A percentile compares a stretch with the other conserved stretches of the same genome.
Conservation (phyloP, 495 filamentous ascomycete species). For the Elaphomyces granulatus region DNA sequence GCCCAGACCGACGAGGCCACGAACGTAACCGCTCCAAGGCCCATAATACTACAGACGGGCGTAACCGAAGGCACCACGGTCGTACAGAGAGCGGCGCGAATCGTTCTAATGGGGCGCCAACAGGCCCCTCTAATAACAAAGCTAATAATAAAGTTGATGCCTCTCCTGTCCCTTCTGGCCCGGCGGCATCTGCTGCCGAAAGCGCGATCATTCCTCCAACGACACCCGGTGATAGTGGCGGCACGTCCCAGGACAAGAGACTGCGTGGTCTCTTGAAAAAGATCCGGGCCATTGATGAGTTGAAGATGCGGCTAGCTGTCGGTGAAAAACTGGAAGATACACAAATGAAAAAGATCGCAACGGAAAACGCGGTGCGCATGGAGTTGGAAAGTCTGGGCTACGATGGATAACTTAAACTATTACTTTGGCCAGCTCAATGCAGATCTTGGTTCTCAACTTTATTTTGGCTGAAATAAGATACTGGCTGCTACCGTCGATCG, state of each 20-base stretch:
- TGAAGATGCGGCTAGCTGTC: slow-evolving; percentile 86
- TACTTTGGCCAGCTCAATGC: neutral
- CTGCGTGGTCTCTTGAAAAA: slow-evolving; percentile 86
- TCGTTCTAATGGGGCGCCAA: slow-evolving; percentile 12
- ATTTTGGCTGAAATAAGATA: no score
- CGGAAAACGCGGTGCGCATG: slow-evolving; percentile 64
- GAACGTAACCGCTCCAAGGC: slow-evolving; percentile 45
- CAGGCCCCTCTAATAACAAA: neutral
- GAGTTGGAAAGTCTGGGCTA: slow-evolving; percentile 59
- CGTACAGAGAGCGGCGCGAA: slow-evolving; percentile 30
- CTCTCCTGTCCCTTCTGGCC: slow-evolving; percentile 15
- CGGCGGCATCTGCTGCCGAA: slow-evolving; percentile 13
- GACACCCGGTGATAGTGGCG: slow-evolving; percentile 15
- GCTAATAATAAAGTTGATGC: slow-evolving; percentile 2
- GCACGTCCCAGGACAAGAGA: slow-evolving; percentile 65
- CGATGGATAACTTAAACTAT: slow-evolving; percentile 21
- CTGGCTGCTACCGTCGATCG: no score
- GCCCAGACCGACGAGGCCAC: slow-evolving; percentile 48
- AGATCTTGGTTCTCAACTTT: no score
- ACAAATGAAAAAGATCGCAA: slow-evolving; percentile 95
- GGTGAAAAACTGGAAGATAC: slow-evolving; percentile 97
- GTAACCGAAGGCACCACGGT: slow-evolving; percentile 22
- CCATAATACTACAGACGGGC: slow-evolving; percentile 13
- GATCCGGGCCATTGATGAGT: slow-evolving; percentile 89
- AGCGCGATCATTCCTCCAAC: no score